Percentiles rank a stretch among this genome's conserved stretches.
Evolutionary conservation across 2,329 filamentous ascomycete species (phyloP).

Genomic region (Penicillium sp.): DNA sequence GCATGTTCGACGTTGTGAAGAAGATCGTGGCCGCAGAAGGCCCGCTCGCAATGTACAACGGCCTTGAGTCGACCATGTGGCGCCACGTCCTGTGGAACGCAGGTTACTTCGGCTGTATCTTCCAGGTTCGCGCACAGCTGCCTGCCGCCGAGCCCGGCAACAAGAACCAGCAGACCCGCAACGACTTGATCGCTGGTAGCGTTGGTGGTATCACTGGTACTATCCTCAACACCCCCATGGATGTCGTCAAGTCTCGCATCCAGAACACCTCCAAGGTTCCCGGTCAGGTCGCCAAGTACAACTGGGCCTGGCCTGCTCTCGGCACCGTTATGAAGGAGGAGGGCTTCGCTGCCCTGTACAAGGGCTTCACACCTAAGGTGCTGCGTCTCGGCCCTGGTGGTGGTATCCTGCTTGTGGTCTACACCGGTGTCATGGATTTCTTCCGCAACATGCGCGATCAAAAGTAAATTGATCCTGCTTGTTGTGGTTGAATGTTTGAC

Average conservation of each 20-base stretch:
- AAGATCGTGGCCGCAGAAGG: constrained; percentile 81
- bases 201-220: constrained; percentile 90
- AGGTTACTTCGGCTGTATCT: constrained; percentile 97
- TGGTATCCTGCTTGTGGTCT: constrained; percentile 56
- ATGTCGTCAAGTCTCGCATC: constrained; percentile 97
- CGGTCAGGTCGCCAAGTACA: constrained; percentile 89
- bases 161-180: constrained; percentile 77
- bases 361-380: constrained; percentile 96
- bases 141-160: constrained; percentile 68
- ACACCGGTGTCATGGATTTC: constrained; percentile 66
- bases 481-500: constrained; percentile 7
- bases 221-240: constrained; percentile 90
- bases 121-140: constrained; percentile 85
- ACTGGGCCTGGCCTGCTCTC: constrained; percentile 92
- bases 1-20: constrained; percentile 53
- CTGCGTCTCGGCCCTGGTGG: constrained; percentile 70
- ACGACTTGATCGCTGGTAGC: constrained; percentile 83
- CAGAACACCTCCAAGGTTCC: constrained; percentile 85
- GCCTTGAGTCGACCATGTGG: constrained; percentile 95
- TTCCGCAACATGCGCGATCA: constrained; percentile 69
- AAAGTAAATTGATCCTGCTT: constrained; percentile 11
- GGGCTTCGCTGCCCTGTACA: constrained; percentile 88
- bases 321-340: constrained; percentile 89
- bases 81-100: constrained; percentile 92
- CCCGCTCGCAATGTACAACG: constrained; percentile 87